Base-by-base conservation (phyloP, 2,329 filamentous ascomycete species). In the Tolypocladium pustulatum region DNA sequence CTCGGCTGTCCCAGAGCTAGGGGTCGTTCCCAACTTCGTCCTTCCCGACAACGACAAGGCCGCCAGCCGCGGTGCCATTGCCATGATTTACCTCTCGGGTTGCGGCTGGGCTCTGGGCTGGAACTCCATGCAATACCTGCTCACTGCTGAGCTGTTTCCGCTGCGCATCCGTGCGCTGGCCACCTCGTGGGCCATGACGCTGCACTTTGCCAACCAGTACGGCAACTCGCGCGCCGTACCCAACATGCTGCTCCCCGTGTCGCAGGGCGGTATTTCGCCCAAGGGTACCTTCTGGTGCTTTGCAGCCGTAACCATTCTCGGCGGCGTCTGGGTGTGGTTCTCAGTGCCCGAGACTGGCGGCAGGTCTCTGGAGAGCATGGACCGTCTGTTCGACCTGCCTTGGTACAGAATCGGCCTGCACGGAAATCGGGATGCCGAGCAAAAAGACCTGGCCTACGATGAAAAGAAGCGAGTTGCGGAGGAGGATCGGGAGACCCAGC, bases 231-330 rank as follows among this genome's bases (percentile, higher is more conserved):
- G 89, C 40, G 87, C 89, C 0, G 85, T 91, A 0, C 89, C 88
- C 1, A 82, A 84, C 63, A 90, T 91, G 87, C 81, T 92, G 52
- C 76, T 91, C 1, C 63, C 73, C 10, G 58, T 61, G 0, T 22
- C 61, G 0, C 38, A 75, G 1, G 80, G 80, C 2, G 81, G 81
- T 1, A 79, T 84, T 61, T 76, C 71, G 15, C 77, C 79, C 41
- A 82, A 80, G 60, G 89, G 89, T 0, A 91, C 89, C 0, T 92
- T 92, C 76, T 86, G 87, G 81, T 89, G 86, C 74, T 92, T 91
- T 71, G 78, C 81, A 0, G 82, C 79, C 3, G 78, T 91, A 12
- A 91, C 88, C 0, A 63, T 87, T 1, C 52, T 90, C 5, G 88
- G 88, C 34, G 82, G 86, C 4, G 37, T 80, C 3, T 91, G 87